phyloP scores from a whole-genome alignment of 192 early-diverging fungal genomes.

The Coemansia reversa region DNA sequence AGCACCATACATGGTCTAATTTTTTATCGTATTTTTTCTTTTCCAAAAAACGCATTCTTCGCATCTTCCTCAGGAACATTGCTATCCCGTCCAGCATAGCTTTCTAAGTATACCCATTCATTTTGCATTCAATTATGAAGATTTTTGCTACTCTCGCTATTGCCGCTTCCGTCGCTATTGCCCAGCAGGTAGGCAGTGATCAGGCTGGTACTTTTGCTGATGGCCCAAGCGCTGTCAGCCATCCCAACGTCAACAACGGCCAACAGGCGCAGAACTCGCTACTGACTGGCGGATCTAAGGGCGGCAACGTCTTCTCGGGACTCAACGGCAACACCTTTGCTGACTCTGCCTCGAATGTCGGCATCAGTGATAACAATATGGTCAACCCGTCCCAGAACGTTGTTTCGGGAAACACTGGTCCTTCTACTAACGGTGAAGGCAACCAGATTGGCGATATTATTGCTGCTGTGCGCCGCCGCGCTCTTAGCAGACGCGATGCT shows the following conservation, averaged over 20 bases:
- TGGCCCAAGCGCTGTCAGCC: slow-evolving; percentile 29
- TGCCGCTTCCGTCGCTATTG: slow-evolving; percentile 27
- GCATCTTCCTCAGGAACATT: no score
- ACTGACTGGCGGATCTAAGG: slow-evolving; percentile 22
- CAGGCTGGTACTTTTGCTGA: slow-evolving; percentile 17
- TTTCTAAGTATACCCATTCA: background rate
- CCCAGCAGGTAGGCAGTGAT: slow-evolving; percentile 33
- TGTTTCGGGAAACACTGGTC: slow-evolving; percentile 36
- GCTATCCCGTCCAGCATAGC: background rate
- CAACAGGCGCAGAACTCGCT: slow-evolving; percentile 34
- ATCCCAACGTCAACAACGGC: slow-evolving; percentile 48
- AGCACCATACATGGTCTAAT: slow-evolving; percentile 9
- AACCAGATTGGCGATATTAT: slow-evolving; percentile 40
- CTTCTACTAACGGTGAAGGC: slow-evolving; percentile 35
- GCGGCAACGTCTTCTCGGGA: slow-evolving; percentile 29
- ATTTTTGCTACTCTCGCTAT: slow-evolving; percentile 18
- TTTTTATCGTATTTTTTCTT: background rate
- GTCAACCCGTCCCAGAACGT: slow-evolving; percentile 32
- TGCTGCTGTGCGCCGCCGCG: slow-evolving; percentile 4
- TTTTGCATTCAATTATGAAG: slow-evolving; percentile 17
- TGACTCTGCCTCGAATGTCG: slow-evolving; percentile 23
- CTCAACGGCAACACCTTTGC: slow-evolving; percentile 28
- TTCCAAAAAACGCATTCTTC: background rate
- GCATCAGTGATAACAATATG: slow-evolving; percentile 38
- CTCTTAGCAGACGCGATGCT: background rate